Evolutionary conservation across 2,329 filamentous ascomycete genomes (phyloP), one percentile per base, ranked within the genome.

Genomic region (Macrophomina tecta): DNA sequence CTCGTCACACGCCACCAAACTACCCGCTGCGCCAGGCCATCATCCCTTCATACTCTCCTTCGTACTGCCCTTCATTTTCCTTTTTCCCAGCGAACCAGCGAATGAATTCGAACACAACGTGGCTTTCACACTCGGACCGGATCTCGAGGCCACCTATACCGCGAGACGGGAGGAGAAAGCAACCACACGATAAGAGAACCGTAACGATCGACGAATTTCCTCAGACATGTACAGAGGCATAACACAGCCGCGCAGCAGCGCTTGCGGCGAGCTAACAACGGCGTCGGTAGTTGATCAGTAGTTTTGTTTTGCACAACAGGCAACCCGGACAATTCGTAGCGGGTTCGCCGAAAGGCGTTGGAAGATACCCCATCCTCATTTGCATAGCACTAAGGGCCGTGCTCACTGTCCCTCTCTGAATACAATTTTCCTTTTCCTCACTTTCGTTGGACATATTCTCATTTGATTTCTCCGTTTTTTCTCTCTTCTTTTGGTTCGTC

Each of bases 281-380:
- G 58, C 58, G 58, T 38, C 46, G 45, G 58, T 45, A 32, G 58
- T 62, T 62, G 45, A 28, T 38, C 58, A 62, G 11, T 23, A 23
- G 23, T 23, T 32, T 49, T 32, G 28, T 49, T 62, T 60, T 60
- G 56, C 56, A 49, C 58, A 45, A 62, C 58, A 23, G 58, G 58
- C 42, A n/a, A 23, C 58, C 58, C 23, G 45, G n/a, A 48, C 11
- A 49, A 36, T 46, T 38, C 28, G 58, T 30, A n/a, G 9, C 32
- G 38, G 58, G 58, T 16, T 34, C 32, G 58, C 58, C 58, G 30
- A 49, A 49, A 62, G 58, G 58, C 58, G 58, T 62, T 62, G 58
- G 58, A 62, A 62, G 58, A 62, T 62, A 62, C 58, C 58, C 56
- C 38, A 49, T 40, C 58, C 46, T 60, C 56, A 18, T 45, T 60